Percentiles rank a stretch among this genome's conserved stretches.
phyloP scores from a whole-genome alignment of 805 yeast species.

The Priceomyces fermenticarens region DNA sequence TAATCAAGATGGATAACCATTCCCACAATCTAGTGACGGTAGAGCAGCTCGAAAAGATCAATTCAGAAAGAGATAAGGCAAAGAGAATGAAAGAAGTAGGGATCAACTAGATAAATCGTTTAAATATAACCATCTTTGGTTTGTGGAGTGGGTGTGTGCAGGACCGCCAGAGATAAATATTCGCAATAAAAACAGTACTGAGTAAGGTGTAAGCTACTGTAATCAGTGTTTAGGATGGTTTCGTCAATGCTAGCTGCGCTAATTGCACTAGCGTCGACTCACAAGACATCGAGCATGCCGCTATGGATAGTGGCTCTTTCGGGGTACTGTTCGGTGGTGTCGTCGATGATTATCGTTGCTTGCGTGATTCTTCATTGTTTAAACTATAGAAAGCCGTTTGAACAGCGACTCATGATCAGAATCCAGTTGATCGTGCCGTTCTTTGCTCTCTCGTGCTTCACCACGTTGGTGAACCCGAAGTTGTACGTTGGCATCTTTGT shows the following conservation, averaged over 20 bases:
- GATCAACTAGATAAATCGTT: no score
- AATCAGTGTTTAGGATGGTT: no score
- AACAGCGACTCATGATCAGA: conserved; percentile 80
- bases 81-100: conserved; percentile 20
- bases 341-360: conserved; percentile 18
- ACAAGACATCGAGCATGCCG: background rate
- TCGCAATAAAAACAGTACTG: no score
- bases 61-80: conserved; percentile 26
- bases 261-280: background rate
- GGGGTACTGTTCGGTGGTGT: conserved; percentile 19
- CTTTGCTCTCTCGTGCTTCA: conserved; percentile 69
- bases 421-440: conserved; percentile 81
- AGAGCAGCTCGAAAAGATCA: conserved; percentile 48
- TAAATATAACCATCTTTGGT: no score
- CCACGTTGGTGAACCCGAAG: conserved; percentile 47
- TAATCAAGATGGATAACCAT: conserved; percentile 38
- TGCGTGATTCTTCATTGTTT: conserved; percentile 32
- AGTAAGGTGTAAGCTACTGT: no score
- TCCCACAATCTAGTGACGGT: conserved; percentile 68
- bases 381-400: conserved; percentile 85
- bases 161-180: no score
- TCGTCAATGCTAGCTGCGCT: no score
- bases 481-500: conserved; percentile 43
- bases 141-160: no score
- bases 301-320: conserved; percentile 17